phyloP scores from a whole-genome alignment of 495 filamentous ascomycete genomes.

The Recurvomyces mirabilis region DNA sequence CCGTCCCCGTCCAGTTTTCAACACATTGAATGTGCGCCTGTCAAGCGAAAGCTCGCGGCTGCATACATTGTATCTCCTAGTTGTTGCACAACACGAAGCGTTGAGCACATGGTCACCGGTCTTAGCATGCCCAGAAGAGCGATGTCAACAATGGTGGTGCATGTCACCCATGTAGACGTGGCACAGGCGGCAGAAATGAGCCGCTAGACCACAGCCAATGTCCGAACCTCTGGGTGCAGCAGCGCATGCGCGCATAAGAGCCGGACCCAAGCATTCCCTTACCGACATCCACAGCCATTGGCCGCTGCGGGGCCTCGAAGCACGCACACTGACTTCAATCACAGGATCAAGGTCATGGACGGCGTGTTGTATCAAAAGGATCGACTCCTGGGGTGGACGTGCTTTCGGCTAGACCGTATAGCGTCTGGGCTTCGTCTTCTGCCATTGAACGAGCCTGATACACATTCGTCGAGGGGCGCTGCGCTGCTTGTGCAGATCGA shows the following conservation, averaged over 20 bases:
- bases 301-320: too few species aligned
- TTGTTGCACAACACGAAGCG: too few species aligned
- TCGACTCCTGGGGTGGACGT: conserved; percentile 74
- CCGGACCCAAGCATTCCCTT: not conserved
- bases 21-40: too few species aligned
- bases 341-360: conserved; percentile 75
- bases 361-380: conserved; percentile 62
- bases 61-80: too few species aligned
- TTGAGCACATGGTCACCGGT: too few species aligned
- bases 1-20: too few species aligned
- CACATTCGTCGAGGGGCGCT: conserved; percentile 45
- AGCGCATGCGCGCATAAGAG: conserved; percentile 1
- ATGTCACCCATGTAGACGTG: too few species aligned
- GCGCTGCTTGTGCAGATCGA: conserved; percentile 50
- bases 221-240: not conserved
- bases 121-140: too few species aligned
- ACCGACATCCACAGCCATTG: not conserved
- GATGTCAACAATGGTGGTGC: too few species aligned
- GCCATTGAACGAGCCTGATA: conserved; percentile 54
- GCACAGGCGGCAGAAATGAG: not conserved
- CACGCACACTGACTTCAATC: too few species aligned
- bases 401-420: conserved; percentile 70
- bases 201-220: too few species aligned
- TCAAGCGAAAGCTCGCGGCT: too few species aligned
- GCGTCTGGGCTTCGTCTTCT: conserved; percentile 65